Evolutionary conservation across 441 rosid species (phyloP).

Genomic region (Brassica hybrid): DNA sequence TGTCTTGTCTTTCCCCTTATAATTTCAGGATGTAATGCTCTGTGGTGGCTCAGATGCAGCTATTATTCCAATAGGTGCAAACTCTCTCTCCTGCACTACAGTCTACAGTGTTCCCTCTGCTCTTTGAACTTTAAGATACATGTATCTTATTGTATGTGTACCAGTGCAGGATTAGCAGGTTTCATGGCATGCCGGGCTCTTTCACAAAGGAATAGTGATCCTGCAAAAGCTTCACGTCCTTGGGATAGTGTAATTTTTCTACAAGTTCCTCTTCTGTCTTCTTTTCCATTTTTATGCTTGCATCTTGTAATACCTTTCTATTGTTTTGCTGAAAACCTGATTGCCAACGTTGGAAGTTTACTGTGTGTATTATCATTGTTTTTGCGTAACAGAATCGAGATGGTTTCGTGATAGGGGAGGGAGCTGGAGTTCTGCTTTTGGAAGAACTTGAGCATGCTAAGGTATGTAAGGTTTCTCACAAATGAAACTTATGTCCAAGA

Average conservation of each 20-base stretch:
- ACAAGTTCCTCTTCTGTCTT: not conserved
- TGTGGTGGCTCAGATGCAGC: conserved; percentile 97
- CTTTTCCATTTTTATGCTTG: not conserved
- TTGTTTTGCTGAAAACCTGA: too few relatives aligned
- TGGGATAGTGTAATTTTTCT: conserved; percentile 76
- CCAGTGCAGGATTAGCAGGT: conserved; percentile 88
- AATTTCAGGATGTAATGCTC: conserved; percentile 86
- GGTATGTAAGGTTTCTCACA: conserved; percentile 47
- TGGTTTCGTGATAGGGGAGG: conserved; percentile 99
- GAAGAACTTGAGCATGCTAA: conserved; percentile 98
- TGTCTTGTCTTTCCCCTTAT: conserved; percentile 35
- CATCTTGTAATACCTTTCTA: too few relatives aligned
- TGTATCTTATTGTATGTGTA: conserved; percentile 31
- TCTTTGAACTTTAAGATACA: conserved; percentile 8
- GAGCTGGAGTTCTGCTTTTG: conserved; percentile 95
- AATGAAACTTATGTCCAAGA: conserved; percentile 11
- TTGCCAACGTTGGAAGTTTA: too few relatives aligned
- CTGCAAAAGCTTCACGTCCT: conserved; percentile 95
- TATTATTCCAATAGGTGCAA: conserved; percentile 85
- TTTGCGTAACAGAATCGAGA: conserved; percentile 69
- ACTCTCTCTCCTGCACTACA: conserved; percentile 15
- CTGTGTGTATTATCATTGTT: not conserved
- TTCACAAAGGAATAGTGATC: conserved; percentile 86
- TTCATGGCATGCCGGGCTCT: conserved; percentile 93
- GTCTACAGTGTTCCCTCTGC: not conserved